These are phyloP conservation scores for Crucihimalaya himalaica DNA, from an alignment of 345 rosid species.

Conservation along the genomic window DNA sequence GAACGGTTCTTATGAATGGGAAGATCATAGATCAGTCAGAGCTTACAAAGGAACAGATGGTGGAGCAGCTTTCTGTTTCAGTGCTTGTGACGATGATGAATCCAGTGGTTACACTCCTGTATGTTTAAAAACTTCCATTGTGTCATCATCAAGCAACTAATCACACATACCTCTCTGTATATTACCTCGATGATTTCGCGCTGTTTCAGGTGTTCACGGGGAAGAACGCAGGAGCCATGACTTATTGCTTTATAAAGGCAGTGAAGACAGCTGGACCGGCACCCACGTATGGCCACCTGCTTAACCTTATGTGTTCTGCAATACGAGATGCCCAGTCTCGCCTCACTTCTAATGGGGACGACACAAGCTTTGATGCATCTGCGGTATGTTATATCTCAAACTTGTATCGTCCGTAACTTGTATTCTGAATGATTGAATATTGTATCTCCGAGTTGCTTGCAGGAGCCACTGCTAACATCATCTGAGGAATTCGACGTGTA, in stretches of 20 bases:
- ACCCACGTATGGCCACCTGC: constrained; percentile 63
- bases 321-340: constrained; percentile 53
- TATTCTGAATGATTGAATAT: constrained; percentile 11
- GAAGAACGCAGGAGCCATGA: constrained; percentile 63
- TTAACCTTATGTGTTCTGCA: constrained; percentile 52
- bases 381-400: constrained; percentile 44
- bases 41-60: constrained; percentile 72
- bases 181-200: constrained; percentile 1
- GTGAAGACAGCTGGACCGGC: constrained; percentile 58
- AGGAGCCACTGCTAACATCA: constrained; percentile 75
- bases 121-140: constrained; percentile 7
- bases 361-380: constrained; percentile 24
- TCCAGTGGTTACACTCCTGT: constrained; percentile 56
- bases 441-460: constrained; percentile 34
- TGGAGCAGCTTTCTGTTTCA: constrained; percentile 65
- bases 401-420: not conserved
- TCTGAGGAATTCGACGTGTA: constrained; percentile 58
- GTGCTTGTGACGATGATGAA: constrained; percentile 74
- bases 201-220: constrained; percentile 62
- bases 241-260: constrained; percentile 76
- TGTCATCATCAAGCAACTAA: not conserved
- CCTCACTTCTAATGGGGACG: constrained; percentile 32
- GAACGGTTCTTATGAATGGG: constrained; percentile 69
- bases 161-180: not conserved
- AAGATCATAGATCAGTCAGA: constrained; percentile 46